Percentiles rank a stretch among this genome's conserved stretches.
Evolutionary conservation across 179 eudicot genomes (phyloP).

Genomic region (Amaranthus tricolor): DNA sequence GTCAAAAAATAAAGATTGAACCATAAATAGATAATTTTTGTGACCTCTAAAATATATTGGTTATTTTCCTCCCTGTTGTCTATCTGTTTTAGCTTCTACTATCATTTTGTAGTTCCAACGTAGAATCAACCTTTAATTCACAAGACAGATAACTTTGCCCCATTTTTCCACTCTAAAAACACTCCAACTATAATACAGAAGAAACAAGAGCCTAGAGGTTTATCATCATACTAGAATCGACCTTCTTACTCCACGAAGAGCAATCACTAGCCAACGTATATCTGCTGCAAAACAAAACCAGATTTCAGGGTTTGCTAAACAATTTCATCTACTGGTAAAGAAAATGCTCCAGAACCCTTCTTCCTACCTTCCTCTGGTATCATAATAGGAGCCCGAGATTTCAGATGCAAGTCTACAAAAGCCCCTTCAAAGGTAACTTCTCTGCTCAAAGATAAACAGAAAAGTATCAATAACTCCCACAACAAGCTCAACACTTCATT

Average conservation of each 20-base stretch:
- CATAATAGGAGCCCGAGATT: conserved; percentile 3
- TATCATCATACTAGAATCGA: not conserved
- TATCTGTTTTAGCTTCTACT: no score
- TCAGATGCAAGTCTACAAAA: conserved; percentile 9
- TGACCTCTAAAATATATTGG: no score
- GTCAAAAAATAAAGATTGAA: no score
- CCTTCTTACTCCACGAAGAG: conserved; percentile 3
- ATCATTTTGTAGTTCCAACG: no score
- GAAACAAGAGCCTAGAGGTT: not conserved
- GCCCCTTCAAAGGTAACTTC: conserved; percentile 6
- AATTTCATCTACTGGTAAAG: not conserved
- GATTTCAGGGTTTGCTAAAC: conserved; percentile 17
- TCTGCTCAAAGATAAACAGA: conserved; percentile 18
- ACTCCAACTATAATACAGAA: not conserved
- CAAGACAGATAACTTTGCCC: no score
- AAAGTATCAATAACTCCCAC: not conserved
- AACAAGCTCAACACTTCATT: not conserved
- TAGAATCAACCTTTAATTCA: no score
- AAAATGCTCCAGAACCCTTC: conserved; percentile 4
- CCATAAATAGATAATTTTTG: no score
- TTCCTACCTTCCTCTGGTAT: conserved; percentile 17
- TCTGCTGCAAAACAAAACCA: conserved; percentile 22
- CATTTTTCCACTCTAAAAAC: no score
- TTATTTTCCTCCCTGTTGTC: no score
- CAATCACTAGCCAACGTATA: conserved; percentile 3